phyloP scores from a whole-genome alignment of 2,329 filamentous ascomycete genomes.

The Clarireedia homoeocarpa region DNA sequence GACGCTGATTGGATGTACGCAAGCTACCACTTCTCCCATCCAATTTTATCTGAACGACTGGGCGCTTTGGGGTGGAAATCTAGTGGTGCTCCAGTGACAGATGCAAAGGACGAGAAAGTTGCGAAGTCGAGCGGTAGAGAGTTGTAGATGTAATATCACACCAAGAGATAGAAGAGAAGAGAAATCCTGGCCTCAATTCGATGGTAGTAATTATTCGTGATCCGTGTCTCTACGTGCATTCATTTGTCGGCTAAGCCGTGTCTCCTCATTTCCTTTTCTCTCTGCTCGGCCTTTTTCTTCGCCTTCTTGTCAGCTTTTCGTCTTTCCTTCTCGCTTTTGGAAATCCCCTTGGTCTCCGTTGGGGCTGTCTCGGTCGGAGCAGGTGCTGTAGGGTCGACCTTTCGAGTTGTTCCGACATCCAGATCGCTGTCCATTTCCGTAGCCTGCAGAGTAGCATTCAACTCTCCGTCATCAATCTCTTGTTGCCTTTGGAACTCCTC shows the following conservation, averaged over 20 bases:
- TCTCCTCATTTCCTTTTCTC: conserved; percentile 51
- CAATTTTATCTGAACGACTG: conserved; percentile 87
- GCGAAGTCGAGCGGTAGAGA: conserved; percentile 70
- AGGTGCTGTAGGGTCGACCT: conserved; percentile 34
- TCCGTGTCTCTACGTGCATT: conserved; percentile 5
- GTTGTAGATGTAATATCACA: conserved; percentile 41
- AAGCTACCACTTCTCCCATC: conserved; percentile 97
- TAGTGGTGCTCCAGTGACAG: conserved; percentile 26
- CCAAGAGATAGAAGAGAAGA: not conserved
- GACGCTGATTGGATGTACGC: conserved; percentile 98
- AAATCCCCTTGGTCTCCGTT: conserved; percentile 11
- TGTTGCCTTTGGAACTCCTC: conserved; percentile 31
- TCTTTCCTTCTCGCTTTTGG: conserved; percentile 27
- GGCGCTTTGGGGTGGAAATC: conserved; percentile 79
- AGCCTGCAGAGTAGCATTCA: conserved; percentile 14
- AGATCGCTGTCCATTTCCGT: conserved; percentile 35
- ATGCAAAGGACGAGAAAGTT: conserved; percentile 46
- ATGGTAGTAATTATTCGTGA: conserved; percentile 7
- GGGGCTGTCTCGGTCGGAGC: conserved; percentile 29
- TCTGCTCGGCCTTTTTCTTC: conserved; percentile 48
- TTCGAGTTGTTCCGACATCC: conserved; percentile 11
- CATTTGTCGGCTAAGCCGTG: conserved; percentile 28
- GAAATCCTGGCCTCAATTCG: not conserved
- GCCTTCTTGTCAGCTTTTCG: conserved; percentile 32
- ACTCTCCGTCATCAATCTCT: conserved; percentile 24